These are phyloP conservation scores for Alternaria novae-zelandiae DNA, from an alignment of 2,329 filamentous ascomycete genomes.

Conservation along the genomic window DNA sequence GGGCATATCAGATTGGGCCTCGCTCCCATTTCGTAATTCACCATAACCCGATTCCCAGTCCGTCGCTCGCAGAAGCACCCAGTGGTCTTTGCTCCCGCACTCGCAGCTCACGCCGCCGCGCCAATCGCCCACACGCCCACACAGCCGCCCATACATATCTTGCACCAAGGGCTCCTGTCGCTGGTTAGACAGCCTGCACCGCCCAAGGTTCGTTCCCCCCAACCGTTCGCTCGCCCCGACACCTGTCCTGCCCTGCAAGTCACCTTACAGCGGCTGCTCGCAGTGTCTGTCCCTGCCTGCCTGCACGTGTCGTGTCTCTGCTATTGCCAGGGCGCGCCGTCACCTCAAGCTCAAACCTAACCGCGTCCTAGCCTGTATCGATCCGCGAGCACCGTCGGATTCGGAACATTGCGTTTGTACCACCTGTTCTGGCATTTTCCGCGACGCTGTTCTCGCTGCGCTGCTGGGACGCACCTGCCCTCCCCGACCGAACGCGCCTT, in stretches of 20 bases:
- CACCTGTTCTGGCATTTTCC: slow-evolving; percentile 5
- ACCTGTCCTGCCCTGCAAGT: slow-evolving; percentile 18
- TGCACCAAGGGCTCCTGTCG: slow-evolving; percentile 6
- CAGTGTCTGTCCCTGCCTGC: slow-evolving; percentile 6
- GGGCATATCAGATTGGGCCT: slow-evolving; percentile 23
- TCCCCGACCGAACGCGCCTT: slow-evolving; percentile 8
- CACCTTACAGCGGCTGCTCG: slow-evolving; percentile 32
- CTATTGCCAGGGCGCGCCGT: slow-evolving; percentile 23
- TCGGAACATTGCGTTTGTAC: slow-evolving; percentile 7
- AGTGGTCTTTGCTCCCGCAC: slow-evolving; percentile 12
- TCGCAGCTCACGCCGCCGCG: slow-evolving; percentile 1
- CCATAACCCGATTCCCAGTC: slow-evolving; percentile 8
- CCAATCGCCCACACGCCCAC: not conserved
- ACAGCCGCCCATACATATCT: slow-evolving; percentile 6
- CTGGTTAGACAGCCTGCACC: slow-evolving; percentile 13
- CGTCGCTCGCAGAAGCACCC: not conserved
- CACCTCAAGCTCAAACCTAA: slow-evolving; percentile 15
- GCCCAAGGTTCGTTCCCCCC: slow-evolving; percentile 8
- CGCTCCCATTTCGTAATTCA: slow-evolving; percentile 18
- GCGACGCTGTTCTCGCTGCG: not conserved
- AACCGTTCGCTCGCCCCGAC: slow-evolving; percentile 10
- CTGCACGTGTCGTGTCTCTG: slow-evolving; percentile 24
- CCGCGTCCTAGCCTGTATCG: slow-evolving; percentile 8
- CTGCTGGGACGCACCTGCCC: not conserved
- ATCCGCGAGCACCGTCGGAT: slow-evolving; percentile 13